phyloP scores from a whole-genome alignment of 495 filamentous ascomycete genomes.

The Pyrenula massariospora region DNA sequence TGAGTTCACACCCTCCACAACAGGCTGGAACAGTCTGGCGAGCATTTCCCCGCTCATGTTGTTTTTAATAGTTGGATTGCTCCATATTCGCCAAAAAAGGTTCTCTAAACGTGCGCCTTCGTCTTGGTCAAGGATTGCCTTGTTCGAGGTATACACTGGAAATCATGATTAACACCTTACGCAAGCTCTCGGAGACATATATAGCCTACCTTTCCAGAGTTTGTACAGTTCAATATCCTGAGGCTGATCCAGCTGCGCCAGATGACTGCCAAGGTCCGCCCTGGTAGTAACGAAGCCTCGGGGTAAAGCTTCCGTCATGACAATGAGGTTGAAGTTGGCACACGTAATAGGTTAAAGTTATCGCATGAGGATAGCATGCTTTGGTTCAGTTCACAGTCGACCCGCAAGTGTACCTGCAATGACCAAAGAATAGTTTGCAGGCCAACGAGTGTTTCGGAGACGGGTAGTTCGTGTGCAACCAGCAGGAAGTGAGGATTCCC shows the following conservation, averaged over 20 bases:
- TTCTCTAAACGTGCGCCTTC: slow-evolving; percentile 35
- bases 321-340: background rate
- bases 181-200: background rate
- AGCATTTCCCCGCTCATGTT: slow-evolving; percentile 22
- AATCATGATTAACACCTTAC: background rate
- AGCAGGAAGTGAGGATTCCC: too few relatives aligned
- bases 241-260: slow-evolving; percentile 17
- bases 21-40: slow-evolving; percentile 27
- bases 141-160: slow-evolving; percentile 30
- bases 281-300: slow-evolving; percentile 36
- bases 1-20: slow-evolving; percentile 18
- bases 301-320: slow-evolving; percentile 40
- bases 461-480: too few relatives aligned
- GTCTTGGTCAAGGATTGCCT: slow-evolving; percentile 23
- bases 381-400: background rate
- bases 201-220: slow-evolving; percentile 36
- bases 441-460: too few relatives aligned
- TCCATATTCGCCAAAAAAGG: slow-evolving; percentile 43
- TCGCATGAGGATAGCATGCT: background rate
- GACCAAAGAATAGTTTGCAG: background rate
- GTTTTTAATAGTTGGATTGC: slow-evolving; percentile 16
- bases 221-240: slow-evolving; percentile 24
- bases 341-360: background rate
- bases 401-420: background rate
- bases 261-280: slow-evolving; percentile 14